These are phyloP conservation scores for Wickerhamomyces silvicola DNA, from an alignment of 805 yeast genomes.

Conservation along the genomic window DNA sequence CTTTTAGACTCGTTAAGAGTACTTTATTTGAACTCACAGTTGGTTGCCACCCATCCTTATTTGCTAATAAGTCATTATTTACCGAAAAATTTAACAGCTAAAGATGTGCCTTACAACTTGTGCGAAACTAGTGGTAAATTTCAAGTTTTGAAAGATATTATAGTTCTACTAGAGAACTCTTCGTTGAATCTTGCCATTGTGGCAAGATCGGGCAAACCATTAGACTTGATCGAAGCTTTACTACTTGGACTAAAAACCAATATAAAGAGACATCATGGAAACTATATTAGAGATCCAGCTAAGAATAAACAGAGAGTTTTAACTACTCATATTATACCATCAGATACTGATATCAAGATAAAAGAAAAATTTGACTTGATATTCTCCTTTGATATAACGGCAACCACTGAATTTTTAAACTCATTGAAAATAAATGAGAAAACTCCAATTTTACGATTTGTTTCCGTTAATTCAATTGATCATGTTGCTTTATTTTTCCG, in stretches of 20 bases:
- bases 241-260: constrained; percentile 54
- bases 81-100: constrained; percentile 70
- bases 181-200: constrained; percentile 59
- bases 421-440: constrained; percentile 22
- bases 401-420: constrained; percentile 33
- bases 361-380: constrained; percentile 44
- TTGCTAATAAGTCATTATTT: constrained; percentile 75
- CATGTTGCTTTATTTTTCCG: constrained; percentile 60
- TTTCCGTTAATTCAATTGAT: constrained; percentile 77
- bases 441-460: constrained; percentile 60
- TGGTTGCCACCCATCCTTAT: constrained; percentile 87
- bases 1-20: constrained; percentile 71
- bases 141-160: constrained; percentile 55
- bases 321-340: constrained; percentile 16
- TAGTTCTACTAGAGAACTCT: constrained; percentile 44
- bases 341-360: constrained; percentile 8
- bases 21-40: constrained; percentile 66
- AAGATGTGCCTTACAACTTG: constrained; percentile 64
- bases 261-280: constrained; percentile 57
- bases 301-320: constrained; percentile 24
- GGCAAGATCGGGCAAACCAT: constrained; percentile 57
- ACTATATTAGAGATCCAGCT: constrained; percentile 46
- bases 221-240: constrained; percentile 71
- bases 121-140: constrained; percentile 84
- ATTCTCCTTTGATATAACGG: constrained; percentile 58